phyloP scores from a whole-genome alignment of 2,329 filamentous ascomycete species.

The Cladosporium sp. region DNA sequence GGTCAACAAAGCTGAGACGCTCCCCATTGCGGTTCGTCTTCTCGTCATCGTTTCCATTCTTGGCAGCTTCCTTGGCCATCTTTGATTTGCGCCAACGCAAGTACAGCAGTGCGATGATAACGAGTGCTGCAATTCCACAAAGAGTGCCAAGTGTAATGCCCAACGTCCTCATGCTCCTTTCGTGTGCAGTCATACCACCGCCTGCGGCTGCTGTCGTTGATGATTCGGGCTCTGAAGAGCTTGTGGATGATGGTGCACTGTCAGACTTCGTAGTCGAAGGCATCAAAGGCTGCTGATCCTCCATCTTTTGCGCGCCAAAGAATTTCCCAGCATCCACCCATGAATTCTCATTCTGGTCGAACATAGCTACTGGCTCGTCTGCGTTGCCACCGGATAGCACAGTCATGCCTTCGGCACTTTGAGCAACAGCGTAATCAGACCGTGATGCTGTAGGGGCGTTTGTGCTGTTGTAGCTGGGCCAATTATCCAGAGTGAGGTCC shows the following conservation, averaged over 20 bases:
- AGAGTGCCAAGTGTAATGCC: conserved; percentile 81
- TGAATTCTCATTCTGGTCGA: conserved; percentile 67
- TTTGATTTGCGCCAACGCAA: conserved; percentile 59
- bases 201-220: conserved; percentile 30
- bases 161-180: conserved; percentile 57
- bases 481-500: conserved; percentile 57
- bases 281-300: conserved; percentile 21
- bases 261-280: conserved; percentile 30
- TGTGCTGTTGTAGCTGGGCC: conserved; percentile 75
- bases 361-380: conserved; percentile 67
- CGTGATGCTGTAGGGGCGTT: conserved; percentile 63
- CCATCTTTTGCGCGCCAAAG: conserved; percentile 49
- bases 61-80: conserved; percentile 39
- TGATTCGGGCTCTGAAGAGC: conserved; percentile 33
- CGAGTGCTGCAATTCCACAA: conserved; percentile 64
- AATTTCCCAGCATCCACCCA: conserved; percentile 71
- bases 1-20: conserved; percentile 48
- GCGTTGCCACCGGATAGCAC: conserved; percentile 73
- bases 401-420: conserved; percentile 61
- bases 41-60: conserved; percentile 32
- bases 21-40: conserved; percentile 33
- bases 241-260: conserved; percentile 33
- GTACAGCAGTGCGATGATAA: conserved; percentile 68
- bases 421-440: conserved; percentile 67
- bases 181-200: conserved; percentile 33